Conservation (phyloP, 371 early-diverging fungal species). For the Syncephalastrum racemosum region DNA sequence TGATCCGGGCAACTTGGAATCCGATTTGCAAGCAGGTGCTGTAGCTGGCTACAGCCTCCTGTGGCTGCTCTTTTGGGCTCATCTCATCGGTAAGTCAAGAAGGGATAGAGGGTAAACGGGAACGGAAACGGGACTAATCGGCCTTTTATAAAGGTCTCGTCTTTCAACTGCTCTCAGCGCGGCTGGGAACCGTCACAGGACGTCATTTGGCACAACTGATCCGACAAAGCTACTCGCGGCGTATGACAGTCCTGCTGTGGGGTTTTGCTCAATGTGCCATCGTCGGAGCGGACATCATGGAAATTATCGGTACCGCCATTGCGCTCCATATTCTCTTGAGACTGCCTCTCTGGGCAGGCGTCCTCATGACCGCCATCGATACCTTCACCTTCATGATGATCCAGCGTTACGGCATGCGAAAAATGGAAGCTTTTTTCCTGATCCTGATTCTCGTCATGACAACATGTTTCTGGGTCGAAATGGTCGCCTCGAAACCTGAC, state of each 20-base stretch:
- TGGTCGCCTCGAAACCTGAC: slow-evolving; percentile 60
- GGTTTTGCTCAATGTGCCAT: slow-evolving; percentile 72
- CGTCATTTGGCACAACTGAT: slow-evolving; percentile 66
- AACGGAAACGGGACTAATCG: not conserved
- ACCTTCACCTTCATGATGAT: slow-evolving; percentile 66
- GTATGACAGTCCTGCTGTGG: slow-evolving; percentile 52
- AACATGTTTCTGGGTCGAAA: slow-evolving; percentile 68
- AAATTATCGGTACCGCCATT: slow-evolving; percentile 78
- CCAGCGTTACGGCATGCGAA: slow-evolving; percentile 65
- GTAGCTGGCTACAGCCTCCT: slow-evolving; percentile 64
- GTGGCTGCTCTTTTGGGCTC: slow-evolving; percentile 67
- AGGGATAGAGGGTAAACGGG: not conserved
- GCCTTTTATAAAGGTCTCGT: slow-evolving; percentile 44
- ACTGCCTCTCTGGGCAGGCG: slow-evolving; percentile 64
- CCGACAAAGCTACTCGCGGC: slow-evolving; percentile 46
- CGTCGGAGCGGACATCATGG: slow-evolving; percentile 74
- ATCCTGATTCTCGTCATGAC: slow-evolving; percentile 64
- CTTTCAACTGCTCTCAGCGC: slow-evolving; percentile 64
- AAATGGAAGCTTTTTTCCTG: slow-evolving; percentile 67
- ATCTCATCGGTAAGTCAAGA: slow-evolving; percentile 39
- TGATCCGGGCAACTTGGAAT: slow-evolving; percentile 76
- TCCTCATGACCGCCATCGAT: slow-evolving; percentile 69
- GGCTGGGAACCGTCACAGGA: slow-evolving; percentile 75
- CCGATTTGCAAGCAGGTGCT: slow-evolving; percentile 71
- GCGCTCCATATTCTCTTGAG: slow-evolving; percentile 66